Base-by-base conservation (phyloP, 192 early-diverging fungal species). In the Coemansia sp. region DNA sequence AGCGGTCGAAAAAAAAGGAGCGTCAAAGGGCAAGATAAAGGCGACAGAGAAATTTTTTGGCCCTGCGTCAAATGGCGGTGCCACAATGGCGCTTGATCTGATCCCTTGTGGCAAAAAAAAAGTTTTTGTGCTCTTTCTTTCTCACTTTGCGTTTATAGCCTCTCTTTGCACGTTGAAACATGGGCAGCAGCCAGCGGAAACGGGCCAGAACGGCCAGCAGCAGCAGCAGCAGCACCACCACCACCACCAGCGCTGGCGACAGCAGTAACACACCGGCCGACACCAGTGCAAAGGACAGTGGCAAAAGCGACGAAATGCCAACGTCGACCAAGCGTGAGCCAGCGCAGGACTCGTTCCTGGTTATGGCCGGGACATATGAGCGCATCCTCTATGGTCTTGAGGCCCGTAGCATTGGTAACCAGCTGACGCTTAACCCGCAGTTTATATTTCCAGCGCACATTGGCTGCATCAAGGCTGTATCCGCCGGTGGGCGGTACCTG, bases 371-470 rank as follows among this genome's bases (percentile, higher is more conserved):
- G 51, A 93, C 93, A 22, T 99, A 99, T 67, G 97, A 99, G 69
- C 86, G 95, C 11, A 82, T 98, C 20, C 79, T 99, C n/a, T 99
- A 97, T 64, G 95, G 94, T 9, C 70, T 98, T 22, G 84, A 94
- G 53, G 86, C 79, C 6, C 60, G 56, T 11, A 57, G 64, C 50
- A 62, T 46, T 14, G 72, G 54, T 21, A 35, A 50, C n/a, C 42
- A 39, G 22, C 53, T 75, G 28, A 54, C 61, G 21, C 61, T 75
- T 15, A 64, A 57, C 8, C 90, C 94, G 11, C 74, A 86, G 29
- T 99, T 97, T 81, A 93, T 94, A 49, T 94, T 97, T 48, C 87
- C 95, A 5, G 89, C 97, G 9, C 97, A 99, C 68, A 92, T 87
- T 41, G 86, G 90, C 17, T 92, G 87, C 67, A 97, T 99, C 73